phyloP scores from a whole-genome alignment of 2,329 filamentous ascomycete species.

The Dactylellina sp. region DNA sequence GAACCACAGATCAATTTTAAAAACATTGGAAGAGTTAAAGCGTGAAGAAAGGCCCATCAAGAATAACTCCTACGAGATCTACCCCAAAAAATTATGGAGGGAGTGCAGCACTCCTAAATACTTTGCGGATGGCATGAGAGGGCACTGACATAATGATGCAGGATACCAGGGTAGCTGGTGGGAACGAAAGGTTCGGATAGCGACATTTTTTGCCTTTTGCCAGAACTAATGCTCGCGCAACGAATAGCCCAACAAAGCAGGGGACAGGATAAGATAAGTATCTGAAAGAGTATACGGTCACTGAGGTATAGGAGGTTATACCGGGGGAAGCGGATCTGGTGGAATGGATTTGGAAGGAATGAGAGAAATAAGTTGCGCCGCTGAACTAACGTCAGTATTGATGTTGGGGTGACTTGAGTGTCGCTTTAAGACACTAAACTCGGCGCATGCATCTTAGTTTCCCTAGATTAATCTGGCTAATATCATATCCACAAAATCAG shows the following conservation, averaged over 20 bases:
- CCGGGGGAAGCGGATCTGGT: not conserved
- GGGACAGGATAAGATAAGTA: not conserved
- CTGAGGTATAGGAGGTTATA: too few species aligned
- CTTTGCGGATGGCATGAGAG: too few species aligned
- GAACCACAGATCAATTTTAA: conserved; percentile 1
- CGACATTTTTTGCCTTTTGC: conserved; percentile 27
- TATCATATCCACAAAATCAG: too few species aligned
- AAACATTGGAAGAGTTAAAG: too few species aligned
- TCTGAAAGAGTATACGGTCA: not conserved
- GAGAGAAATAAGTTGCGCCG: not conserved
- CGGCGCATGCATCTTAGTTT: too few species aligned
- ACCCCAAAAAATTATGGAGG: too few species aligned
- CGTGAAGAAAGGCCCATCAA: too few species aligned
- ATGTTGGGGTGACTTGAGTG: not conserved
- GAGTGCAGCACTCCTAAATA: too few species aligned
- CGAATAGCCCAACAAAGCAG: not conserved
- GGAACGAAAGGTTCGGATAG: conserved; percentile 43
- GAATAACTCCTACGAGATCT: too few species aligned
- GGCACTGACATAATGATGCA: conserved; percentile 58
- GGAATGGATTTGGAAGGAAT: not conserved
- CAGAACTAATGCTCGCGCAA: not conserved
- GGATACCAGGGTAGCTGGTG: conserved; percentile 55
- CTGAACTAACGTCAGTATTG: not conserved
- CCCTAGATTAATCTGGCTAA: too few species aligned
- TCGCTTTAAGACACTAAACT: not conserved